Evolutionary conservation across 179 eudicot genomes (phyloP).

Genomic region (Amaranthus tricolor): DNA sequence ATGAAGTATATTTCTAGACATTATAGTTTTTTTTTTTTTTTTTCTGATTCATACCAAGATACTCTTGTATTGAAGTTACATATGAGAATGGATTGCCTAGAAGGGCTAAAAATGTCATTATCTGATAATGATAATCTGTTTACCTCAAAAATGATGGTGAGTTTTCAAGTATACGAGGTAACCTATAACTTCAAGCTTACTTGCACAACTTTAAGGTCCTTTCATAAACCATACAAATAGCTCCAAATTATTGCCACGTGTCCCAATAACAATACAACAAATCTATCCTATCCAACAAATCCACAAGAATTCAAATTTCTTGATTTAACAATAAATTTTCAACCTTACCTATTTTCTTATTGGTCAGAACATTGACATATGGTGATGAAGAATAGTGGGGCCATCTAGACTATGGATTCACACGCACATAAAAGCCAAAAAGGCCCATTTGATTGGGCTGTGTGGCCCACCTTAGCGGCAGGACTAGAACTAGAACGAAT

Average conservation of each 20-base stretch:
- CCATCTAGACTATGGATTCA: slow-evolving; percentile 15
- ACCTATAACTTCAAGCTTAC: not conserved
- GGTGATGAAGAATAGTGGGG: slow-evolving; percentile 7
- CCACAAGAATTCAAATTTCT: slow-evolving; percentile 12
- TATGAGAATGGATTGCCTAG: not conserved
- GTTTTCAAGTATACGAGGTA: slow-evolving; percentile 21
- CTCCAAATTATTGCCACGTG: slow-evolving; percentile 1
- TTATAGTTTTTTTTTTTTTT: no score
- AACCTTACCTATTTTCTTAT: slow-evolving; percentile 14
- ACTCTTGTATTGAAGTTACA: no score
- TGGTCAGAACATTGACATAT: slow-evolving; percentile 29
- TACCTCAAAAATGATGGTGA: slow-evolving; percentile 19
- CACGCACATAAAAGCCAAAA: slow-evolving; percentile 31
- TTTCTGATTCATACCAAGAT: no score
- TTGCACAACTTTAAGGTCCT: slow-evolving; percentile 1
- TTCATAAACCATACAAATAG: not conserved
- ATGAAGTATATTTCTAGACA: no score
- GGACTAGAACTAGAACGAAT: slow-evolving; percentile 25
- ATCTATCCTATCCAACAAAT: slow-evolving; percentile 13
- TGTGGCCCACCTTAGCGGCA: slow-evolving; percentile 25
- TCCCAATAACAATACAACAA: slow-evolving; percentile 19
- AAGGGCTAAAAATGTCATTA: slow-evolving; percentile 13
- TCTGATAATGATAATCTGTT: slow-evolving; percentile 16
- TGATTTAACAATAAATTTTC: not conserved
- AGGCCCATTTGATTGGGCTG: slow-evolving; percentile 34